Conservation (phyloP, 176 grass and related monocot species). For the Dactylis glomerata region DNA sequence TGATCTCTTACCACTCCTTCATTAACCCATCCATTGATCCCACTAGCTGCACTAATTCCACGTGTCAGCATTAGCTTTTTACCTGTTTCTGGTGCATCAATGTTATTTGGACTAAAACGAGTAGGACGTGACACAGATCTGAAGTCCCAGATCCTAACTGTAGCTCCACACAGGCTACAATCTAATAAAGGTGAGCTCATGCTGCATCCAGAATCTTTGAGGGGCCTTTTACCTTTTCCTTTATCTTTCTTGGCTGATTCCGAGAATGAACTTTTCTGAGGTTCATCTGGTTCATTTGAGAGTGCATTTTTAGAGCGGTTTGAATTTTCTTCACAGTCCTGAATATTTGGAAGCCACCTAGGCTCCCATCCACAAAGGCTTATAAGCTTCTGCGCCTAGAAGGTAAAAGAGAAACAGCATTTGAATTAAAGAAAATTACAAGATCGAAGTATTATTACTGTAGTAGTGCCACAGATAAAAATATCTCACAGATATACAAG, state of each 20-base stretch:
- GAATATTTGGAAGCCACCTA: constrained; percentile 96
- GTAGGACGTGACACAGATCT: constrained; percentile 55
- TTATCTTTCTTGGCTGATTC: constrained; percentile 72
- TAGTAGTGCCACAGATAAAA: constrained; percentile 8
- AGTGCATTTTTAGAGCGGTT: constrained; percentile 65
- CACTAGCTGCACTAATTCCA: constrained; percentile 87
- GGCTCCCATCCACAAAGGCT: constrained; percentile 99
- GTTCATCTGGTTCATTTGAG: constrained; percentile 45
- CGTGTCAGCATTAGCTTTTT: constrained; percentile 61
- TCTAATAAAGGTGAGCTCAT: constrained; percentile 90
- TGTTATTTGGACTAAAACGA: constrained; percentile 63
- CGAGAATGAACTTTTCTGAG: constrained; percentile 51
- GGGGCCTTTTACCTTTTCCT: constrained; percentile 63
- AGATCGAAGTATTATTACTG: background rate
- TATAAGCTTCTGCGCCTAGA: constrained; percentile 90
- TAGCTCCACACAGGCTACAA: constrained; percentile 89
- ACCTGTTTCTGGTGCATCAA: constrained; percentile 55
- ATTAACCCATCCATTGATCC: constrained; percentile 81
- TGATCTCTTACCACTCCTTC: constrained; percentile 58
- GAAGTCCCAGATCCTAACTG: constrained; percentile 79
- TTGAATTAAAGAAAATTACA: constrained; percentile 28
- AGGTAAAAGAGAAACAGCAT: constrained; percentile 24
- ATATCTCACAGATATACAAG: background rate
- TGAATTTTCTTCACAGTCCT: constrained; percentile 98
- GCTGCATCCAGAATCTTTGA: constrained; percentile 71